These are phyloP conservation scores for Huntiella abstrusa DNA, from an alignment of 2,329 filamentous ascomycete genomes.

Conservation along the genomic window DNA sequence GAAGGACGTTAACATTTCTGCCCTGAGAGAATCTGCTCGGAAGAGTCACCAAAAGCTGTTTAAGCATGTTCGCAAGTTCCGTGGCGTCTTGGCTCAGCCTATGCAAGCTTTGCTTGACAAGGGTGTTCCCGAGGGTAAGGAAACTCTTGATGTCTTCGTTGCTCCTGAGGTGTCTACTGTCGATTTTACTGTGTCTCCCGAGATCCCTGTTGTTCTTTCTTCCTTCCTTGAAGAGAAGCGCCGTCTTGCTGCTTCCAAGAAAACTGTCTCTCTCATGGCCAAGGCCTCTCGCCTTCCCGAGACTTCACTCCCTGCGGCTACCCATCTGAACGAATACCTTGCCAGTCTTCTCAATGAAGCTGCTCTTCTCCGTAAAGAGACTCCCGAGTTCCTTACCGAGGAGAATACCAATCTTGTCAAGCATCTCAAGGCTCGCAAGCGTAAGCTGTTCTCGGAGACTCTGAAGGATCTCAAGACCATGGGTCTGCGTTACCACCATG, in stretches of 20 bases:
- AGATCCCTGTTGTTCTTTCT: background rate
- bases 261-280: conserved; percentile 57
- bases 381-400: conserved; percentile 60
- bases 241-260: conserved; percentile 50
- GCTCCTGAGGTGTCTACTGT: conserved; percentile 5
- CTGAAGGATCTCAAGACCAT: conserved; percentile 68
- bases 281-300: conserved; percentile 36
- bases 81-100: conserved; percentile 56
- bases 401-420: conserved; percentile 73
- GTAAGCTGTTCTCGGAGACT: conserved; percentile 76
- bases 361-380: conserved; percentile 63
- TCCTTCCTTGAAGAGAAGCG: conserved; percentile 25
- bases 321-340: conserved; percentile 49
- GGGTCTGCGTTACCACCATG: conserved; percentile 73
- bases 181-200: background rate
- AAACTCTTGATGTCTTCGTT: conserved; percentile 11
- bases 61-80: conserved; percentile 78
- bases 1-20: conserved; percentile 93
- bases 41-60: conserved; percentile 86
- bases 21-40: conserved; percentile 71
- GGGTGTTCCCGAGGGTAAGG: conserved; percentile 35
- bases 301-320: conserved; percentile 34
- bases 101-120: conserved; percentile 45
- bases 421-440: conserved; percentile 78
- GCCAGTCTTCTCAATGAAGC: conserved; percentile 37